Evolutionary conservation across 179 eudicot genomes (phyloP).

Genomic region (Gypsophila paniculata): DNA sequence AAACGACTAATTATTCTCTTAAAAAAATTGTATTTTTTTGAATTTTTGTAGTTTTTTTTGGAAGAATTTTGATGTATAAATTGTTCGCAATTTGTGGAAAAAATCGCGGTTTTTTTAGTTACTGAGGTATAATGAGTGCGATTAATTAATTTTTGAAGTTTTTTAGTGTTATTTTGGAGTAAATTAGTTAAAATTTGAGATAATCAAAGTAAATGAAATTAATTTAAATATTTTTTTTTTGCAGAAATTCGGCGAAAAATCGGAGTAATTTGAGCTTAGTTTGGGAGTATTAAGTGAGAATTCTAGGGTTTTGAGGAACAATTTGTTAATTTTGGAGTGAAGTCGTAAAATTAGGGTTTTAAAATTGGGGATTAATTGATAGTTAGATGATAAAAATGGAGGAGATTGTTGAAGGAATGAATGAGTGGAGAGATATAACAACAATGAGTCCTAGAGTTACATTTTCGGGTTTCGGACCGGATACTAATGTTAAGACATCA

Average conservation of each 20-base stretch:
- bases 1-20: background rate
- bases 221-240: background rate
- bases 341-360: background rate
- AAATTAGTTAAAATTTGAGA: background rate
- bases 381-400: conserved; percentile 24
- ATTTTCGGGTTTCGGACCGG: conserved; percentile 16
- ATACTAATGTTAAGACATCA: conserved; percentile 8
- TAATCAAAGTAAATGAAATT: background rate
- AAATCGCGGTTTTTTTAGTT: conserved; percentile 6
- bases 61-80: conserved; percentile 1
- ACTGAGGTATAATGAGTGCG: background rate
- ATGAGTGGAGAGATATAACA: conserved; percentile 29
- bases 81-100: conserved; percentile 5
- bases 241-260: background rate
- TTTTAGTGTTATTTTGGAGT: background rate
- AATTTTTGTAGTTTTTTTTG: background rate
- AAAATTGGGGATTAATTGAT: background rate
- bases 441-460: conserved; percentile 18
- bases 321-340: background rate
- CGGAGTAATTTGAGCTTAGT: conserved; percentile 6
- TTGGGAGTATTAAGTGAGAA: background rate
- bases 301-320: conserved; percentile 10
- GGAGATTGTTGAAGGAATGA: conserved; percentile 23
- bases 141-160: background rate
- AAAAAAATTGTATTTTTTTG: background rate